phyloP scores from a whole-genome alignment of 2,329 filamentous ascomycete genomes.

The Fusarium sp. region DNA sequence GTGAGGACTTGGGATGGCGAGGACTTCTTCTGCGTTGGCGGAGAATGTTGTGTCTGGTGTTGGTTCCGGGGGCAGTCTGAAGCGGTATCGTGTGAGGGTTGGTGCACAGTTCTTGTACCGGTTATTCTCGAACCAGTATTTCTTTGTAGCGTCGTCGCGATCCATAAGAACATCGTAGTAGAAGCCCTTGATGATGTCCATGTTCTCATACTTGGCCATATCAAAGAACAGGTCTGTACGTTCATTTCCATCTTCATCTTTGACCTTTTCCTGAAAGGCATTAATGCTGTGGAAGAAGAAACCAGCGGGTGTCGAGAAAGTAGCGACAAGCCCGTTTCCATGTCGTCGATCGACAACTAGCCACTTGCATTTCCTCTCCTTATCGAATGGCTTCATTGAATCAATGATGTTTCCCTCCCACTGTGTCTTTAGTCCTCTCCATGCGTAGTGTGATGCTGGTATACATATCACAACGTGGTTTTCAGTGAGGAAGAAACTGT shows the following conservation, averaged over 20 bases:
- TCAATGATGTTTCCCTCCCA: conserved; percentile 76
- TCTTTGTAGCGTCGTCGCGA: conserved; percentile 56
- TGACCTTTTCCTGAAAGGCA: conserved; percentile 70
- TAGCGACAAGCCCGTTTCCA: conserved; percentile 72
- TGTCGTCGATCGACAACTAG: conserved; percentile 75
- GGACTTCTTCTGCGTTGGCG: conserved; percentile 46
- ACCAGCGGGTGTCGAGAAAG: conserved; percentile 72
- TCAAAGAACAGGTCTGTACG: conserved; percentile 70
- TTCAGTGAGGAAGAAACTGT: conserved; percentile 79
- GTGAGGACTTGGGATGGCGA: conserved; percentile 63
- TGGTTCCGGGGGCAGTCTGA: conserved; percentile 47
- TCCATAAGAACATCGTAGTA: conserved; percentile 76
- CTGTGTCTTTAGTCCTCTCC: conserved; percentile 67
- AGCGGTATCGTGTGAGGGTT: conserved; percentile 56
- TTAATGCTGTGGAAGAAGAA: conserved; percentile 87
- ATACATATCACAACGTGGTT: conserved; percentile 79
- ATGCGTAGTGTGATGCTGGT: conserved; percentile 70
- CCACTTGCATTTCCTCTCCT: conserved; percentile 69
- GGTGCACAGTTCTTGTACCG: conserved; percentile 50
- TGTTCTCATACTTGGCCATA: conserved; percentile 68
- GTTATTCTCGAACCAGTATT: conserved; percentile 55
- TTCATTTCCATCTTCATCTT: conserved; percentile 47
- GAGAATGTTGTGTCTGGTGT: conserved; percentile 26
- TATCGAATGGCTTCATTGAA: conserved; percentile 71
- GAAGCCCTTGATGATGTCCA: conserved; percentile 71